Evolutionary conservation across 768 basidiomycete genomes (phyloP), one percentile per base, ranked within the genome.

Genomic region (Suillus luteus): DNA sequence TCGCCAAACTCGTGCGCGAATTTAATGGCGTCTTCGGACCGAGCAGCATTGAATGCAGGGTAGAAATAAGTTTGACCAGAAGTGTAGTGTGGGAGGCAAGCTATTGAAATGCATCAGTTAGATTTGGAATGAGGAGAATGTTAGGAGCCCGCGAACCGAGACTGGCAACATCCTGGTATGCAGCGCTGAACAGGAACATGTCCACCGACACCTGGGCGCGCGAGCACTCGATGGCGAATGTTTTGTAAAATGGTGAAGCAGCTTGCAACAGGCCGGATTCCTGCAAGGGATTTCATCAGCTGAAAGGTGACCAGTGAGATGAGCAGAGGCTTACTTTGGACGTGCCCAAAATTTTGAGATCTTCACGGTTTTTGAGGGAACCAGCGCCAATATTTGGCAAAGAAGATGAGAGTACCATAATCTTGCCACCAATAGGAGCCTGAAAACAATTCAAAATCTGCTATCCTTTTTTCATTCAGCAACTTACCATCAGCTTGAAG

Each of bases 21-120:
- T 78, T 99, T 99, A 78, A 97, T 83, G 3, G 97, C 97, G 72
- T 99, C 97, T 75, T 99, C 97, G 3, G 93, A 85, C 49, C 95
- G 86, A 2, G 87, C 86, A 12, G 97, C 97, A 71, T 96, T 99
- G 83, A 99, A 99, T 4, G 95, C 95, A 46, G 96, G 97, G 75
- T 99, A 99, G 74, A 96, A 96, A 80, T 94, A 99, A 0, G 96
- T 97, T 75, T 98, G 95, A 46, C 97, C 97, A 61, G 95, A 93
- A 11, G 97, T 99, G 76, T 99, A 99, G 72, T 96, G 92, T 27
- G 97, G 97, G 19, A 99, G 82, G 72, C 87, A 95, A 14, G 93
- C 94, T 95, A n/a, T 40, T 12, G 24, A 41, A 58, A 58, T 40
- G 63, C 38, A 52, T 63, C 35, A 61, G 22, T 38, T 48, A 59